These are phyloP conservation scores for Aspergillus pseudoglaucus DNA, from an alignment of 2,329 filamentous ascomycete species.

Conservation along the genomic window DNA sequence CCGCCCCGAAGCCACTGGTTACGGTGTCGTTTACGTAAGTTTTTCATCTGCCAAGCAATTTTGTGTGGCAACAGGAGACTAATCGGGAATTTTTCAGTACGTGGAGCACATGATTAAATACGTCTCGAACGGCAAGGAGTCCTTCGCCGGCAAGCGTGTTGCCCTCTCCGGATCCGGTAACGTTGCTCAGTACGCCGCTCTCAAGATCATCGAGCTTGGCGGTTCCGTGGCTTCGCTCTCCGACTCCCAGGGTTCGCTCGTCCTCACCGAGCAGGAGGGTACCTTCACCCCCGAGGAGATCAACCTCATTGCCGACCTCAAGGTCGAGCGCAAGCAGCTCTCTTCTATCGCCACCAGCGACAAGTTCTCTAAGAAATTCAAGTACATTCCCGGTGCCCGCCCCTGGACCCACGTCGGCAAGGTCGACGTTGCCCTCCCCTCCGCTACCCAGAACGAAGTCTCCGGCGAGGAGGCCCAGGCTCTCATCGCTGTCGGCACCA, in stretches of 20 bases:
- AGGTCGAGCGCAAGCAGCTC: slow-evolving; percentile 78
- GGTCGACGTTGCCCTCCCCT: slow-evolving; percentile 87
- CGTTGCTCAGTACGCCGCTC: slow-evolving; percentile 93
- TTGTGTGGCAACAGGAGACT: neutral
- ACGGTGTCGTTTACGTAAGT: slow-evolving; percentile 73
- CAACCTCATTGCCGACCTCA: slow-evolving; percentile 71
- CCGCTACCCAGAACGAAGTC: slow-evolving; percentile 96
- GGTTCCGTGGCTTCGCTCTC: slow-evolving; percentile 88
- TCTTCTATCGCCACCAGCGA: slow-evolving; percentile 59
- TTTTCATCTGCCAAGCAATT: neutral
- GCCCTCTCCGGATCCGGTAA: slow-evolving; percentile 96
- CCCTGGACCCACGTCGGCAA: slow-evolving; percentile 87
- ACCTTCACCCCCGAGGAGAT: slow-evolving; percentile 76
- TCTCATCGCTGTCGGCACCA: slow-evolving; percentile 67
- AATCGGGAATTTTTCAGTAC: slow-evolving; percentile 42
- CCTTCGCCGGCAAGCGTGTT: slow-evolving; percentile 84
- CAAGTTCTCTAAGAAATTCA: slow-evolving; percentile 60
- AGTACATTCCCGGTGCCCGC: slow-evolving; percentile 78
- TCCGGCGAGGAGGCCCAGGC: slow-evolving; percentile 81
- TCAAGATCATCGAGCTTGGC: slow-evolving; percentile 94
- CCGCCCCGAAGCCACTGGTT: slow-evolving; percentile 93
- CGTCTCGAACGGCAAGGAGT: slow-evolving; percentile 68
- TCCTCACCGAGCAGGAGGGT: slow-evolving; percentile 61
- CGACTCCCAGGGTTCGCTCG: slow-evolving; percentile 79
- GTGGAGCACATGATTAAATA: slow-evolving; percentile 93